A percentile compares a stretch with the other conserved stretches of the same genome.
phyloP scores from a whole-genome alignment of 768 basidiomycete species.

The Boletus sensibilis region DNA sequence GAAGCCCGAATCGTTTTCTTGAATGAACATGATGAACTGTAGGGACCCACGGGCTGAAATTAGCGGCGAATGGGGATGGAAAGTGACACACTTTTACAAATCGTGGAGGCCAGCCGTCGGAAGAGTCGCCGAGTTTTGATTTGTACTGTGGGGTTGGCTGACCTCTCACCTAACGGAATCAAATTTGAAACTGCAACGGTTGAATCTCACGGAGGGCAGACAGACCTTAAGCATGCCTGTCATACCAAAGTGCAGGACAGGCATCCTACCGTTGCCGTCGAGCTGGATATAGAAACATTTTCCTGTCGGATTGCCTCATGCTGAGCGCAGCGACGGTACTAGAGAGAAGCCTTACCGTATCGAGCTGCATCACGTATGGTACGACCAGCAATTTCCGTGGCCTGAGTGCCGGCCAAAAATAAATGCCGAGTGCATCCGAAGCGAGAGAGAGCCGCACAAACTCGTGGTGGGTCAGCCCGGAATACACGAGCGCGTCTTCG shows the following conservation, averaged over 20 bases:
- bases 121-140: slow-evolving; percentile 39
- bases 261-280: slow-evolving; percentile 56
- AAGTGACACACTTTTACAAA: slow-evolving; percentile 53
- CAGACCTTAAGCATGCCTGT: slow-evolving; percentile 75
- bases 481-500: slow-evolving; percentile 64
- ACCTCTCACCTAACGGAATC: slow-evolving; percentile 43
- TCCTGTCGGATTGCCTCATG: slow-evolving; percentile 35
- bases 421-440: slow-evolving; percentile 4
- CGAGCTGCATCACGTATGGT: slow-evolving; percentile 46
- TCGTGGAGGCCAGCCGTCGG: slow-evolving; percentile 61
- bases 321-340: background rate
- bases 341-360: slow-evolving; percentile 45
- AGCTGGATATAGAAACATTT: slow-evolving; percentile 69
- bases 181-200: background rate
- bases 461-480: slow-evolving; percentile 50
- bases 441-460: slow-evolving; percentile 51
- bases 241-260: slow-evolving; percentile 83
- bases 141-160: slow-evolving; percentile 49
- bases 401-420: slow-evolving; percentile 37
- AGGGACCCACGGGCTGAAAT: background rate
- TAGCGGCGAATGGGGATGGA: background rate
- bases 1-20: slow-evolving; percentile 32
- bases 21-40: slow-evolving; percentile 66
- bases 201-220: background rate
- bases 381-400: slow-evolving; percentile 50